Base-by-base conservation (phyloP, 2,329 filamentous ascomycete species). In the Venturia effusa region DNA sequence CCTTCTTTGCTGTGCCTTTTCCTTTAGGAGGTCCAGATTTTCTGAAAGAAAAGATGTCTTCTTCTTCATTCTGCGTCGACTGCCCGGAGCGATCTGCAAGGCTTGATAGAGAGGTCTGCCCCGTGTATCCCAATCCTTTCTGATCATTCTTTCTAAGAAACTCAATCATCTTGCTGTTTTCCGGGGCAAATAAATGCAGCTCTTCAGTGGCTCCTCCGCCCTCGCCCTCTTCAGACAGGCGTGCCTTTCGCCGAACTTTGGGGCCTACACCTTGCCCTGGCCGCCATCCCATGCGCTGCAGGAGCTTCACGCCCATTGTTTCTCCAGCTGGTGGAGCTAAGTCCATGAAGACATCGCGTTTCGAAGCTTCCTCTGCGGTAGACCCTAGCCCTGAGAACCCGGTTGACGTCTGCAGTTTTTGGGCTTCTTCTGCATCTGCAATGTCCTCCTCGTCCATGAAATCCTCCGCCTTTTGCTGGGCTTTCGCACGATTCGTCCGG, bases 381-480 rank as follows among this genome's bases (percentile, higher is more conserved):
- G 83, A 82, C 1, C 92, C 92, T 37, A 97, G 79, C 0, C 88
- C 90, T 0, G 89, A 83, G 73, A 94, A 97, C 0, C 82, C 83
- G 62, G 86, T 81, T 0, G 85, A 81, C 0, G 89, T 95, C 69
- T 93, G 84, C 40, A 97, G 77, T 66, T 83, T 83, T 70, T 87
- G 84, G 2, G 88, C 82, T 74, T 96, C 92, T 65, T 89, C 90
- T 0, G 88, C 89, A 73, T 96, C 92, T 7, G 88, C 89, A 40
- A 96, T 79, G 74, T 99, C 94, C 73, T 99, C 94, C 51, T 96
- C 93, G 70, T 99, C 94, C 94, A 99, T 99, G 70, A 92, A 97
- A 72, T 97, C 92, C 74, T 97, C 92, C 0, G 86, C 84, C 59
- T 87, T 85, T 67, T 82, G 76, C n/a, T 79, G 65, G 40, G 79